Evolutionary conservation across 225 moss, liverwort and hornwort genomes (phyloP), one percentile per base, ranked within the genome.

Genomic region (Ulota crispa): DNA sequence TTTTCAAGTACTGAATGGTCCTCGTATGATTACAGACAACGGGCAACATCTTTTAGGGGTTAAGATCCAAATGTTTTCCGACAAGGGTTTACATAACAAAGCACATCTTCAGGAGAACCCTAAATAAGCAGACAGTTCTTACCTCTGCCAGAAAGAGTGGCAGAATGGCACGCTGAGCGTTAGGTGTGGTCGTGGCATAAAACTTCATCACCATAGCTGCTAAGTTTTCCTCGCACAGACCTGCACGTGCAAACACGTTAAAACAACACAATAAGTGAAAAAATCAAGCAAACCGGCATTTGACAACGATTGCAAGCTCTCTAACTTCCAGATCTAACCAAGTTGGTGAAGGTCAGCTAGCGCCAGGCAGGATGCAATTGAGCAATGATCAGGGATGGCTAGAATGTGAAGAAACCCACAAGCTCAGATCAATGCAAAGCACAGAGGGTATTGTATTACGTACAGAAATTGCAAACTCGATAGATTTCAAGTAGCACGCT

Each of bases 171-270:
- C 85, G 85, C 54, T 90, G 67, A n/a, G 21, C 81, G 42, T 83
- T 88, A 57, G 65, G 6, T 43, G 54, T 45, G 0, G 0, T 0
- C 1, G 36, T 2, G 64, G 64, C 72, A 60, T 85, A 88, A 0
- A 88, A 30, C 72, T 83, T 90, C 87, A 90, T 90, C 89, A 87
- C 83, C 85, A 89, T 89, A 59, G 43, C 68, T 80, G 59, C 43
- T 72, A 61, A 30, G 36, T 16, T 24, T 62, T 45, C 21, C 59
- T 75, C 56, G 18, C 56, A 11, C 28, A 65, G 15, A 61, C 45
- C 39, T 56, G n/a, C 3, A 15, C 43, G 31, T 83, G 66, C 67
- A 68, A 9, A 81, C 66, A 82, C 79, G 56, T 14, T 11, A 5
- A 12, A 42, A 52, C 10, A 28, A n/a, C n/a, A n/a, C n/a, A n/a